phyloP scores from a whole-genome alignment of 73 alveolate species.

The Stentor roeselii region DNA sequence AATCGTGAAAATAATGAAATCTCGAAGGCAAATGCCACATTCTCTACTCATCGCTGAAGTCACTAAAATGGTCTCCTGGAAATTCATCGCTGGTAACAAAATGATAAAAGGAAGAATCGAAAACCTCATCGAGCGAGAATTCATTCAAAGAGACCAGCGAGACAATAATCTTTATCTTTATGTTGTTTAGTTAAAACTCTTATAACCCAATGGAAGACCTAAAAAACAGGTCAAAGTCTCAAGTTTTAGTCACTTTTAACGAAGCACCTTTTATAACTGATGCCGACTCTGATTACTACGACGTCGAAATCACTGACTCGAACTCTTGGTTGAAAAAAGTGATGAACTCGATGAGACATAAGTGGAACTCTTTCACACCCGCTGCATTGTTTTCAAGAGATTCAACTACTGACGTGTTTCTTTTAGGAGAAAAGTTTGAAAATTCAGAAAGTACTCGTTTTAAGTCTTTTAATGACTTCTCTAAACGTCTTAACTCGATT shows the following conservation, averaged over 20 bases:
- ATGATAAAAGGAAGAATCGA: conserved; percentile 68
- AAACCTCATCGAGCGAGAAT: conserved; percentile 65
- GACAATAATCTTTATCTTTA: conserved; percentile 58
- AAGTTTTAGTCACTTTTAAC: too few relatives aligned
- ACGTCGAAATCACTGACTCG: too few relatives aligned
- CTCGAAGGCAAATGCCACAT: conserved; percentile 60
- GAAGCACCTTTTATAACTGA: too few relatives aligned
- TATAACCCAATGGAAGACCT: too few relatives aligned
- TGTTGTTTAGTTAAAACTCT: conserved; percentile 41
- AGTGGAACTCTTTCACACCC: too few relatives aligned
- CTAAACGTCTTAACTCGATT: not conserved
- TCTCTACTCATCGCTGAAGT: conserved; percentile 47
- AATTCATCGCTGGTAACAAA: conserved; percentile 41
- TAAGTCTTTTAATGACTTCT: not conserved
- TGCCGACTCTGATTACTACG: too few relatives aligned
- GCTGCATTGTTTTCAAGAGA: too few relatives aligned
- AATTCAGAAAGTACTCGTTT: not conserved
- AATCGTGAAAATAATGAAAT: conserved; percentile 68
- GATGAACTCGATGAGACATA: too few relatives aligned
- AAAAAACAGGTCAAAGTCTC: too few relatives aligned
- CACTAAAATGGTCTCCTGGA: conserved; percentile 41
- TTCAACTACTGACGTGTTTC: too few relatives aligned
- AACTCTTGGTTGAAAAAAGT: too few relatives aligned
- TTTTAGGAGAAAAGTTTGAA: not conserved
- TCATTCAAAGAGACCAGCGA: conserved; percentile 54